phyloP scores from a whole-genome alignment of 1,284 basidiomycete genomes.

The Stygiomarasmius scandens region DNA sequence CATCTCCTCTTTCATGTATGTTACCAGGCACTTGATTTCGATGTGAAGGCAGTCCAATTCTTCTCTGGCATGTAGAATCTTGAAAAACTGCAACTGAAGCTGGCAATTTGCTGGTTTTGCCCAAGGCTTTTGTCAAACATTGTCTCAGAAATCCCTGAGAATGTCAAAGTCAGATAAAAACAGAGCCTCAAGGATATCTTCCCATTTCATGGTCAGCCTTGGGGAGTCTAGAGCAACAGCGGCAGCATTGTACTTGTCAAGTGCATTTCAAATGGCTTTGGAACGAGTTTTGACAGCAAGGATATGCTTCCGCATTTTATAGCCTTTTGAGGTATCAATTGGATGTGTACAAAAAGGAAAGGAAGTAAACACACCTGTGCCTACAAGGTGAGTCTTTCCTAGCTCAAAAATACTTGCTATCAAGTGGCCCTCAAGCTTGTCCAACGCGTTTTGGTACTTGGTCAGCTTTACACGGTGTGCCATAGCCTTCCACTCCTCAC shows the following conservation, averaged over 20 bases:
- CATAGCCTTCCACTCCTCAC: not conserved
- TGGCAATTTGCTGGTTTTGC: constrained; percentile 21
- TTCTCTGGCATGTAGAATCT: constrained; percentile 28
- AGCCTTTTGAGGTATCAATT: not conserved
- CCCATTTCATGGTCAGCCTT: not conserved
- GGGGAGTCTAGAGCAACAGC: not conserved
- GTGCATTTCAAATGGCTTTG: constrained; percentile 1
- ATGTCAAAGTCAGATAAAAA: constrained; percentile 18
- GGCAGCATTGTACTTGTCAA: constrained; percentile 2
- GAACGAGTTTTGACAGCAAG: not conserved
- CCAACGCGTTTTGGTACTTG: constrained; percentile 2
- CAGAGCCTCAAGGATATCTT: constrained; percentile 23
- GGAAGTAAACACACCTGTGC: constrained; percentile 1
- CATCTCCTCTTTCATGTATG: constrained; percentile 29
- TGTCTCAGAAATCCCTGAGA: constrained; percentile 25
- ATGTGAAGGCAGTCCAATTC: constrained; percentile 27
- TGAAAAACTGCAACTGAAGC: constrained; percentile 22
- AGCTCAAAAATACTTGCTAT: constrained; percentile 10
- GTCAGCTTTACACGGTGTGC: not conserved
- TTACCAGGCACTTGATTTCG: constrained; percentile 27
- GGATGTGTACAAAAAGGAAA: not conserved
- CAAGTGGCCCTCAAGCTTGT: constrained; percentile 6
- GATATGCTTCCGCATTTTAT: constrained; percentile 5
- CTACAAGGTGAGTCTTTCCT: not conserved
- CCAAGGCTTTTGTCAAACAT: constrained; percentile 29